Evolutionary conservation across 1,139 yeast genomes (phyloP).

Genomic region (Pichia sp.): DNA sequence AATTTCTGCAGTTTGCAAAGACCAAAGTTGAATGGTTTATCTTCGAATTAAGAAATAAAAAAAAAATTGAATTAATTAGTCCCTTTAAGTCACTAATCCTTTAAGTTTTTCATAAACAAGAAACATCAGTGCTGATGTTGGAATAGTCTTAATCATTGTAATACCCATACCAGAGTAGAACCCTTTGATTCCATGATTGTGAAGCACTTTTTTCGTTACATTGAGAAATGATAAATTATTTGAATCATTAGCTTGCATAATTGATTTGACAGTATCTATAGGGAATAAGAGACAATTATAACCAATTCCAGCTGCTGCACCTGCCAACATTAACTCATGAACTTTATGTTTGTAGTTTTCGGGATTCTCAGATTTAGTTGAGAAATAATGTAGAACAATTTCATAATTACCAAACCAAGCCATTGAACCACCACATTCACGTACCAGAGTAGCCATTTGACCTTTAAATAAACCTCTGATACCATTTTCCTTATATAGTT

Average conservation of each 20-base stretch:
- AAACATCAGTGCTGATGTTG: constrained; percentile 85
- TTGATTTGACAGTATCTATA: constrained; percentile 81
- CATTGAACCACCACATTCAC: constrained; percentile 88
- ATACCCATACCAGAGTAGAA: constrained; percentile 83
- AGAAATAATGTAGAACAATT: constrained; percentile 37
- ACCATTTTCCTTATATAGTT: constrained; percentile 47
- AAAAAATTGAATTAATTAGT: background rate
- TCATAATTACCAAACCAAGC: constrained; percentile 94
- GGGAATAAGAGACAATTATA: constrained; percentile 82
- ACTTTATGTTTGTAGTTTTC: constrained; percentile 32
- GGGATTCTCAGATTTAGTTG: constrained; percentile 11
- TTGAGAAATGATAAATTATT: constrained; percentile 21
- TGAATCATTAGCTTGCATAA: constrained; percentile 58
- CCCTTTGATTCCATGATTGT: constrained; percentile 51
- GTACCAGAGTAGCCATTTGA: constrained; percentile 68
- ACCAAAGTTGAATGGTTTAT: background rate
- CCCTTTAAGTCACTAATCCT: constrained; percentile 16
- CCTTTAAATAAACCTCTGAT: constrained; percentile 74
- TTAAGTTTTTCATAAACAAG: constrained; percentile 68
- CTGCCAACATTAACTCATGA: constrained; percentile 58
- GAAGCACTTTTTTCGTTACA: constrained; percentile 35
- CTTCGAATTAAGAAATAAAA: background rate
- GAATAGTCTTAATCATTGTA: constrained; percentile 74
- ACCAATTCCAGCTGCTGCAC: constrained; percentile 80
- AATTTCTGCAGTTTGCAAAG: background rate